phyloP scores from a whole-genome alignment of 2,329 filamentous ascomycete species.

The Botrytis medusae region DNA sequence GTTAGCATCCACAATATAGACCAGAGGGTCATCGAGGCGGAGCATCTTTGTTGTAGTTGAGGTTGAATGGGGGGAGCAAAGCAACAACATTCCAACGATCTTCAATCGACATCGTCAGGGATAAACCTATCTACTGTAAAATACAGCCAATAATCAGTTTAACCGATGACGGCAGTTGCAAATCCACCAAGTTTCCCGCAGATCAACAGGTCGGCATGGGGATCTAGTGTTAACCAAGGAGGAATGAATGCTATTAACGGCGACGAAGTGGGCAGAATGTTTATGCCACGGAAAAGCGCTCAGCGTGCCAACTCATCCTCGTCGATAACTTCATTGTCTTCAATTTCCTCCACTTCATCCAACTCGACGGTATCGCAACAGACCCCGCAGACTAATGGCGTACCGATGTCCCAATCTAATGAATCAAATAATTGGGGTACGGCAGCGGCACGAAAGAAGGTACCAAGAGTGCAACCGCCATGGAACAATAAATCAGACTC shows the following conservation, averaged over 20 bases:
- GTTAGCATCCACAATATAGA: neutral
- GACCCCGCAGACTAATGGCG: constrained; percentile 62
- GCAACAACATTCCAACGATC: constrained; percentile 24
- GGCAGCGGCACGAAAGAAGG: constrained; percentile 52
- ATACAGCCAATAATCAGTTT: constrained; percentile 20
- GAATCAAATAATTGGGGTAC: constrained; percentile 35
- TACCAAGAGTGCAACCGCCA: constrained; percentile 55
- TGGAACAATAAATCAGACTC: constrained; percentile 65
- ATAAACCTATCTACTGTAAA: constrained; percentile 20
- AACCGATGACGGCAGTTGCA: constrained; percentile 65
- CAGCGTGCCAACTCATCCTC: constrained; percentile 90
- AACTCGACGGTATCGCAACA: constrained; percentile 63
- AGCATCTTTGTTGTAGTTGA: constrained; percentile 28
- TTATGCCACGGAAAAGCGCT: constrained; percentile 82
- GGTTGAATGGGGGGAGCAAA: constrained; percentile 25
- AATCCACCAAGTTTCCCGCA: constrained; percentile 63
- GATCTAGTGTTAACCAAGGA: constrained; percentile 59
- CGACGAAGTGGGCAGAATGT: constrained; percentile 84
- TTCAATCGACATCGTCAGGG: constrained; percentile 21
- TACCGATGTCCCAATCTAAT: constrained; percentile 33
- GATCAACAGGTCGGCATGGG: constrained; percentile 65
- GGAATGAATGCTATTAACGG: constrained; percentile 70
- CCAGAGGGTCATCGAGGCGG: constrained; percentile 22
- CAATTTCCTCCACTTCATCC: constrained; percentile 58
- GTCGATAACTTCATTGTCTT: constrained; percentile 69